These are phyloP conservation scores for Reutealis trisperma DNA, from an alignment of 345 rosid genomes.

Conservation along the genomic window DNA sequence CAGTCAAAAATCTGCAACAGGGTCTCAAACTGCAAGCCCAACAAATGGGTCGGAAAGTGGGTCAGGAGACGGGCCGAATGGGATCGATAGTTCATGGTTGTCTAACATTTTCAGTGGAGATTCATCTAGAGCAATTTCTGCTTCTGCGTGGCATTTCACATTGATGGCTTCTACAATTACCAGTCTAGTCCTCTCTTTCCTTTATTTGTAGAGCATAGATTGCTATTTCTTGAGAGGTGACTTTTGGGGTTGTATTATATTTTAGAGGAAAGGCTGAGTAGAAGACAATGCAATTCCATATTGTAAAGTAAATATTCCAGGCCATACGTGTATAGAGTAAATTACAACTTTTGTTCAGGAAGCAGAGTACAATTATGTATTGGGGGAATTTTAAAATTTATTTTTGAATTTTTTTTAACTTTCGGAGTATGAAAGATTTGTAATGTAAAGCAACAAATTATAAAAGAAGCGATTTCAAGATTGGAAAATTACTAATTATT, in stretches of 20 bases:
- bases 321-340: constrained; percentile 24
- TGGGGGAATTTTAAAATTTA: background rate
- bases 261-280: background rate
- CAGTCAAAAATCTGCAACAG: constrained; percentile 66
- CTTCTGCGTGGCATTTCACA: constrained; percentile 16
- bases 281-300: constrained; percentile 3
- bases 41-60: constrained; percentile 28
- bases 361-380: background rate
- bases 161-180: constrained; percentile 22
- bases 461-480: constrained; percentile 12
- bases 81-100: constrained; percentile 42
- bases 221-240: background rate
- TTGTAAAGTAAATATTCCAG: constrained; percentile 36
- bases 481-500: constrained; percentile 2
- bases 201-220: constrained; percentile 22
- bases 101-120: constrained; percentile 43
- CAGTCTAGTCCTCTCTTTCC: constrained; percentile 11
- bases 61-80: constrained; percentile 28
- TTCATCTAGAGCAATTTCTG: constrained; percentile 32
- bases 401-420: background rate
- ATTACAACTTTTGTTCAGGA: background rate
- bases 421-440: constrained; percentile 11
- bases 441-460: constrained; percentile 17
- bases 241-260: constrained; percentile 11
- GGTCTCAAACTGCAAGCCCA: constrained; percentile 15